A percentile compares a stretch with the other conserved stretches of the same genome.
phyloP scores from a whole-genome alignment of 257 asterid species.

The Ligustrum vulgare region DNA sequence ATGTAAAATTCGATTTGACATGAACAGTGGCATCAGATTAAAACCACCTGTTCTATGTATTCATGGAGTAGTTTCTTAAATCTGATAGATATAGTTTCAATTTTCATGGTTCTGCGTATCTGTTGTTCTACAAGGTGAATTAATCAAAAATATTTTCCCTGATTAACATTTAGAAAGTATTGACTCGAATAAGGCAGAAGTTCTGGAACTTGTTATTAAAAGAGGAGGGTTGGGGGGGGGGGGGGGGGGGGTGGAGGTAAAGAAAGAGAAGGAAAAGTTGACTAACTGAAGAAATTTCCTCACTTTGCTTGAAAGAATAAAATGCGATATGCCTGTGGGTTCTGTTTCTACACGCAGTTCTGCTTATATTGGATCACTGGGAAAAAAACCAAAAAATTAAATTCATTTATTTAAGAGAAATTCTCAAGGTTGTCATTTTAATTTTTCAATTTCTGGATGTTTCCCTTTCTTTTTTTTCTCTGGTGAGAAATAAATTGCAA shows the following conservation, averaged over 20 bases:
- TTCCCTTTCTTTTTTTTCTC: neutral
- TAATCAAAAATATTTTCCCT: neutral
- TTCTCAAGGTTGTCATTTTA: neutral
- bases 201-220: neutral
- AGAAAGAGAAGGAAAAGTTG: neutral
- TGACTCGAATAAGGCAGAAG: neutral
- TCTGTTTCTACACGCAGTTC: neutral
- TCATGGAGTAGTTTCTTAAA: neutral
- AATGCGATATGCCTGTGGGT: neutral
- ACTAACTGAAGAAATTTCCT: neutral
- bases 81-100: slow-evolving; percentile 2
- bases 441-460: neutral
- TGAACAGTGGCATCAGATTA: neutral
- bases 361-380: neutral
- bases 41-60: neutral
- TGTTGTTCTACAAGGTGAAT: slow-evolving; percentile 6
- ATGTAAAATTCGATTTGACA: neutral
- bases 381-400: neutral
- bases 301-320: neutral
- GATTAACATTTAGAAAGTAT: neutral
- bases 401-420: no score
- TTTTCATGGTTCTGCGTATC: neutral
- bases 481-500: neutral
- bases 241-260: neutral
- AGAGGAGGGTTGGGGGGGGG: no score